Evolutionary conservation across 1,139 yeast species (phyloP).

Genomic region (Debaryomyces udenii): DNA sequence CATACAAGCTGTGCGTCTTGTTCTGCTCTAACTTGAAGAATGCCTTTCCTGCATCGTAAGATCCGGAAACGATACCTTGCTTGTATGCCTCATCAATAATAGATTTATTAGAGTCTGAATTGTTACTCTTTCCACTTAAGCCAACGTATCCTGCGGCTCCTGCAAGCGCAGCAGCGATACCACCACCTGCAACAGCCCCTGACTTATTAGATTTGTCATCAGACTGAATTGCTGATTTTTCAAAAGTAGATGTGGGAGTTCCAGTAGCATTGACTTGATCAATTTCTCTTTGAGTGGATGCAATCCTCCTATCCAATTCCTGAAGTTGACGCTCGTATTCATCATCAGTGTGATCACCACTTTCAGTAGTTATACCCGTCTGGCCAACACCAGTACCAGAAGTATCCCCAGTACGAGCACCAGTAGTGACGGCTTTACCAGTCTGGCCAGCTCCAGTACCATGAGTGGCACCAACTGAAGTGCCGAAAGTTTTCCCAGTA

Average conservation of each 20-base stretch:
- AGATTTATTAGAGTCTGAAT: background rate
- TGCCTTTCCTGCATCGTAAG: constrained; percentile 16
- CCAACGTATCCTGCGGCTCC: constrained; percentile 22
- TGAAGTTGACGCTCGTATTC: constrained; percentile 24
- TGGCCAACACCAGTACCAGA: constrained; percentile 7
- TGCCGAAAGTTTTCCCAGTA: too few species aligned
- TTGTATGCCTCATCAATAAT: constrained; percentile 12
- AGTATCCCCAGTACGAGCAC: constrained; percentile 5
- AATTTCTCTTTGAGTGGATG: constrained; percentile 26
- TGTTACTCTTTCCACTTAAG: constrained; percentile 4
- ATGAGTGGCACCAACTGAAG: too few species aligned
- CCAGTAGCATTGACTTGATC: constrained; percentile 18
- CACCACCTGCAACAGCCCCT: constrained; percentile 11
- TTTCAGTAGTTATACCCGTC: constrained; percentile 10
- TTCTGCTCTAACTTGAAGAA: background rate
- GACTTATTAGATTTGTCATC: constrained; percentile 6
- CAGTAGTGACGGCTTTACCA: too few species aligned
- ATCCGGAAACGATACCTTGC: constrained; percentile 16
- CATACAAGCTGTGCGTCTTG: background rate
- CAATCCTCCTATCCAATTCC: constrained; percentile 26
- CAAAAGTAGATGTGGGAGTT: constrained; percentile 9
- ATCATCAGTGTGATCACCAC: constrained; percentile 18
- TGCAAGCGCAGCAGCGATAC: constrained; percentile 15
- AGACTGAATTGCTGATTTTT: background rate
- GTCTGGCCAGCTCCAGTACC: too few species aligned